Evolutionary conservation across 225 moss, liverwort and hornwort genomes (phyloP).

Genomic region (Thuidium tamariscinum): DNA sequence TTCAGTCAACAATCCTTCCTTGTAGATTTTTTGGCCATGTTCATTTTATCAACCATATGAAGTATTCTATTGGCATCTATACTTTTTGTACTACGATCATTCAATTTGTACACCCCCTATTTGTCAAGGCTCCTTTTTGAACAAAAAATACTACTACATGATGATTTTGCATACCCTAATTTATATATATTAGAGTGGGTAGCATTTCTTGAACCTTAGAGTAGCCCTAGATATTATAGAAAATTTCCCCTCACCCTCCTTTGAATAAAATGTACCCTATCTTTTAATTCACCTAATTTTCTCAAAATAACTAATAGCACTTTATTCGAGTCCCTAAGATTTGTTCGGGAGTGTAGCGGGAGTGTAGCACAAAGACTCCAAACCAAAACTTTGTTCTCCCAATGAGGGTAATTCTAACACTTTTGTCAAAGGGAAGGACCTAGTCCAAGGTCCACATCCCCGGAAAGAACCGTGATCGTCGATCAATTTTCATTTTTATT

Average conservation of each 20-base stretch:
- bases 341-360: no score
- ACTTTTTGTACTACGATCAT: no score
- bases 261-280: not conserved
- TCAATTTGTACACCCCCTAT: no score
- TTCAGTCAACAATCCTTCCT: not conserved
- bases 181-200: not conserved
- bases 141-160: no score
- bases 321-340: accelerated
- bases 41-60: no score
- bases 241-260: not conserved
- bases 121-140: no score
- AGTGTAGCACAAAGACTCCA: not conserved
- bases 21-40: no score
- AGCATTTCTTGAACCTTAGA: not conserved
- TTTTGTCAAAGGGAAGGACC: not conserved
- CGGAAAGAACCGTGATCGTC: no score
- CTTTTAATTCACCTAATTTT: not conserved
- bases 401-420: not conserved
- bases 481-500: no score
- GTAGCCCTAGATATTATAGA: not conserved
- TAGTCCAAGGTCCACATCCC: not conserved
- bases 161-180: no score
- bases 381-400: not conserved
- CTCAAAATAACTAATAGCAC: not conserved
- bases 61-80: no score